phyloP scores from a whole-genome alignment of 2,329 filamentous ascomycete species.

The Aschersonia sp. region DNA sequence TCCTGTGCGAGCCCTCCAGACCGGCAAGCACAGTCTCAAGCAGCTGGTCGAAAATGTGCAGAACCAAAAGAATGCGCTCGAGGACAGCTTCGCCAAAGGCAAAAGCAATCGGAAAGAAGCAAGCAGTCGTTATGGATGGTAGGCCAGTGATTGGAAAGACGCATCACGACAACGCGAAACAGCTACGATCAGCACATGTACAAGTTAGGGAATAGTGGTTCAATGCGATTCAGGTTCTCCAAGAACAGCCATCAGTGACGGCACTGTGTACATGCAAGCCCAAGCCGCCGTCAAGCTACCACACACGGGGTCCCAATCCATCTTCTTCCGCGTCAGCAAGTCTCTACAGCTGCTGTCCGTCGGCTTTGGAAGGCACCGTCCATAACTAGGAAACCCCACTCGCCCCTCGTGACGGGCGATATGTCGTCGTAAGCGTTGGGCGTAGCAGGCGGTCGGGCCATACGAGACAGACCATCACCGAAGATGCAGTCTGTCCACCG shows the following conservation, averaged over 20 bases:
- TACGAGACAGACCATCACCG: background rate
- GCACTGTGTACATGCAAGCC: too few species aligned
- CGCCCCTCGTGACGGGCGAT: constrained; percentile 44
- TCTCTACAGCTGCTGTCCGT: constrained; percentile 36
- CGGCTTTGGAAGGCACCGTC: constrained; percentile 27
- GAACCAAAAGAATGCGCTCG: constrained; percentile 72
- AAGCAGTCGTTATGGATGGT: constrained; percentile 72
- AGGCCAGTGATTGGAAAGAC: background rate
- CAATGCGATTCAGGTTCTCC: too few species aligned
- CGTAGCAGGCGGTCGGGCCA: constrained; percentile 31
- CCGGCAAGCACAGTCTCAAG: constrained; percentile 71
- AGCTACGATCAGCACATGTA: too few species aligned
- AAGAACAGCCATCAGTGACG: too few species aligned
- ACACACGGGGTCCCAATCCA: background rate
- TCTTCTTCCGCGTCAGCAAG: constrained; percentile 18
- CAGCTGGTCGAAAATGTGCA: constrained; percentile 76
- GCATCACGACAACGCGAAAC: background rate
- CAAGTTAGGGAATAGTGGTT: too few species aligned
- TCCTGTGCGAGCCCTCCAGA: constrained; percentile 71
- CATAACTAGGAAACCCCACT: constrained; percentile 47
- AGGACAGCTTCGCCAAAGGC: constrained; percentile 81
- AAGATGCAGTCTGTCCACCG: background rate
- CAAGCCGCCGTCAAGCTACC: too few species aligned
- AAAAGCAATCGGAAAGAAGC: constrained; percentile 70
- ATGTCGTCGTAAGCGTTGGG: constrained; percentile 48